These are phyloP conservation scores for Phialophora macrospora DNA, from an alignment of 2,329 filamentous ascomycete genomes.

Conservation along the genomic window DNA sequence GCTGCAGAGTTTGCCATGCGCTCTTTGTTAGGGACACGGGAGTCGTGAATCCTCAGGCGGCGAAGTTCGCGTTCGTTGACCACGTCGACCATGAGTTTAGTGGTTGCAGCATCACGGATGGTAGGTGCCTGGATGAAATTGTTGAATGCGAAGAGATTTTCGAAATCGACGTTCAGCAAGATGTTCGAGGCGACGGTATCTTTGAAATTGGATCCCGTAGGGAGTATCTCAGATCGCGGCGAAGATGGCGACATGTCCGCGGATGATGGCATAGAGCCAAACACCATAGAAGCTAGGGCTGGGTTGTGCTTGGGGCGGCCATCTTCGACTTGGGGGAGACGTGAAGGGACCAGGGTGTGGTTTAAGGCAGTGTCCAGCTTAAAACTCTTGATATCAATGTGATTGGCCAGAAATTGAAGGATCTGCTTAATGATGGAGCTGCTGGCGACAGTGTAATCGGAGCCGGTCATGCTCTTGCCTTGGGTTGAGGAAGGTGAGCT, in stretches of 20 bases:
- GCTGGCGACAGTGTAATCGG: constrained; percentile 31
- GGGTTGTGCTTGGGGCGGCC: constrained; percentile 35
- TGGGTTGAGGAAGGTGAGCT: constrained; percentile 23
- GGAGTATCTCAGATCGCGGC: constrained; percentile 24
- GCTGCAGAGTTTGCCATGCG: constrained; percentile 30
- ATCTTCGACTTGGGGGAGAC: constrained; percentile 35
- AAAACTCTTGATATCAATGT: constrained; percentile 33
- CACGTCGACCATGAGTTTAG: constrained; percentile 30
- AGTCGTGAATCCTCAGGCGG: constrained; percentile 29
- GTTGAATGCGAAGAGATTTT: constrained; percentile 33
- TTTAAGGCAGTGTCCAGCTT: constrained; percentile 27
- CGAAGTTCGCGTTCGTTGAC: constrained; percentile 35
- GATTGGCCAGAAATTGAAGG: constrained; percentile 30
- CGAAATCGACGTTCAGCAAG: constrained; percentile 38
- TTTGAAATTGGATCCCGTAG: constrained; percentile 15
- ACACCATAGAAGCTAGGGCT: constrained; percentile 38
- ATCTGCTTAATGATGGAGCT: constrained; percentile 27
- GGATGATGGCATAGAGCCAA: constrained; percentile 39
- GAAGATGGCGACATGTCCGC: constrained; percentile 28
- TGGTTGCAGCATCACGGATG: constrained; percentile 17
- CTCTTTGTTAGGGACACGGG: constrained; percentile 32
- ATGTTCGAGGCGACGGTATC: constrained; percentile 35
- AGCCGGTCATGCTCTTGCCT: constrained; percentile 31
- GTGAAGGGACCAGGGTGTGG: constrained; percentile 24
- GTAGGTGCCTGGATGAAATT: constrained; percentile 18